A percentile compares a stretch with the other conserved stretches of the same genome.
phyloP scores from a whole-genome alignment of 805 yeast genomes.

The Metschnikowia cerradonensis region DNA sequence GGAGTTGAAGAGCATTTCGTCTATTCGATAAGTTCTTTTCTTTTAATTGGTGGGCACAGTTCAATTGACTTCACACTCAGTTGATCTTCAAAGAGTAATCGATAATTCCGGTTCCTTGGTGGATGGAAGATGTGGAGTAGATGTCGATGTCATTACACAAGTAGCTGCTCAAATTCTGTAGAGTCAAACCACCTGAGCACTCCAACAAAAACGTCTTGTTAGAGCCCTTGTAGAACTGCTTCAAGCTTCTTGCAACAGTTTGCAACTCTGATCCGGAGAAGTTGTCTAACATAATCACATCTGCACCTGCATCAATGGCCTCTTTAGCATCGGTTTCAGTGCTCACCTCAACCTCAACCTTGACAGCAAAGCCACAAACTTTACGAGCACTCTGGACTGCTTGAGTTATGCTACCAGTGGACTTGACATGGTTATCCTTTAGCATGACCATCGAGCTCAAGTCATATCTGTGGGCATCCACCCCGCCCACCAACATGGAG shows the following conservation, averaged over 20 bases:
- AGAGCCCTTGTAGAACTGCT: slow-evolving; percentile 47
- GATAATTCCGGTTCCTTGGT: slow-evolving; percentile 81
- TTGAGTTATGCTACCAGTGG: slow-evolving; percentile 84
- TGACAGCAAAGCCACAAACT: slow-evolving; percentile 84
- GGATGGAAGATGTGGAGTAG: slow-evolving; percentile 86
- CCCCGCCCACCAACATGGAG: slow-evolving; percentile 93
- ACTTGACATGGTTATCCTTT: slow-evolving; percentile 90
- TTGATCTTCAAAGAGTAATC: slow-evolving; percentile 79
- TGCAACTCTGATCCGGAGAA: slow-evolving; percentile 65
- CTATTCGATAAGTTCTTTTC: slow-evolving; percentile 25
- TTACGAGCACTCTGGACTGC: slow-evolving; percentile 75
- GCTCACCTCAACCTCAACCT: slow-evolving; percentile 91
- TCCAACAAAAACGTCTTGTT: slow-evolving; percentile 63
- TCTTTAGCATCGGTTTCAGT: slow-evolving; percentile 81
- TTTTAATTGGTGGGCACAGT: too few species aligned
- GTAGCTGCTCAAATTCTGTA: slow-evolving; percentile 59
- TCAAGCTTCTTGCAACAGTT: slow-evolving; percentile 60
- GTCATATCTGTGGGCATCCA: slow-evolving; percentile 89
- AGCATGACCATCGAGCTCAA: slow-evolving; percentile 93
- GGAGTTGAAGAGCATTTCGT: slow-evolving; percentile 34
- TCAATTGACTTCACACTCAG: not conserved
- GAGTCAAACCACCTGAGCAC: slow-evolving; percentile 87
- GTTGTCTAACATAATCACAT: slow-evolving; percentile 91
- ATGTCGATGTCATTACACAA: slow-evolving; percentile 80
- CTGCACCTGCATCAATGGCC: slow-evolving; percentile 94